These are phyloP conservation scores for Trichoderma sp. DNA, from an alignment of 2,329 filamentous ascomycete genomes.

Conservation along the genomic window DNA sequence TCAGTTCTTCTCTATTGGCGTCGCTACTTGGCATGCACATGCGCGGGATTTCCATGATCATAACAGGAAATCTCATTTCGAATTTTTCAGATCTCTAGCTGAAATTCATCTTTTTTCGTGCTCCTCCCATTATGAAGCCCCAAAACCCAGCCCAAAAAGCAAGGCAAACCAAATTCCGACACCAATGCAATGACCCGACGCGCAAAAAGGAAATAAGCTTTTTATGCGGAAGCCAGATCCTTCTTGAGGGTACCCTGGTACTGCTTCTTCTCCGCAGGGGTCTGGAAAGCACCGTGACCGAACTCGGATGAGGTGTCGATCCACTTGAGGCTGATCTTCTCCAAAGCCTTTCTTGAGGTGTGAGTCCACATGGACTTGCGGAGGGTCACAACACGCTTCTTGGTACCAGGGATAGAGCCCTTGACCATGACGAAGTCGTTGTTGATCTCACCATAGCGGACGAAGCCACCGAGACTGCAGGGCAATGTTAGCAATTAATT, in stretches of 20 bases:
- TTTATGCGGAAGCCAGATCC: constrained; percentile 62
- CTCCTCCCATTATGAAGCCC: constrained; percentile 39
- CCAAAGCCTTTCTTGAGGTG: constrained; percentile 90
- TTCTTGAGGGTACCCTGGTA: constrained; percentile 99
- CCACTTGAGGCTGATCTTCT: constrained; percentile 99
- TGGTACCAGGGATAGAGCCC: constrained; percentile 94
- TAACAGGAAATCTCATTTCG: constrained; percentile 36
- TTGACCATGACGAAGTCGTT: constrained; percentile 99
- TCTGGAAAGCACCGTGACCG: constrained; percentile 99
- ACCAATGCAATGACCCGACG: constrained; percentile 52
- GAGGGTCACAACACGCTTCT: constrained; percentile 99
- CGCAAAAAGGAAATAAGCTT: constrained; percentile 42
- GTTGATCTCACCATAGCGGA: constrained; percentile 98
- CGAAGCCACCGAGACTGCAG: constrained; percentile 91
- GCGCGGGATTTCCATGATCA: constrained; percentile 13
- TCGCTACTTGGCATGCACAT: constrained; percentile 15
- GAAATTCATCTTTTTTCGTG: constrained; percentile 31
- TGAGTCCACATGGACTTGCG: constrained; percentile 98
- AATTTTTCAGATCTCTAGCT: constrained; percentile 37
- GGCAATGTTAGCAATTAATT: constrained; percentile 34
- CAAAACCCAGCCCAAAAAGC: constrained; percentile 35
- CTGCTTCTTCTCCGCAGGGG: constrained; percentile 93
- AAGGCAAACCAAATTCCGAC: constrained; percentile 48
- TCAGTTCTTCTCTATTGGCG: constrained; percentile 10
- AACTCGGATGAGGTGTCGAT: constrained; percentile 99